Evolutionary conservation across 1,284 basidiomycete species (phyloP), one percentile per base, ranked within the genome.

Genomic region (Boletus subluridellus): DNA sequence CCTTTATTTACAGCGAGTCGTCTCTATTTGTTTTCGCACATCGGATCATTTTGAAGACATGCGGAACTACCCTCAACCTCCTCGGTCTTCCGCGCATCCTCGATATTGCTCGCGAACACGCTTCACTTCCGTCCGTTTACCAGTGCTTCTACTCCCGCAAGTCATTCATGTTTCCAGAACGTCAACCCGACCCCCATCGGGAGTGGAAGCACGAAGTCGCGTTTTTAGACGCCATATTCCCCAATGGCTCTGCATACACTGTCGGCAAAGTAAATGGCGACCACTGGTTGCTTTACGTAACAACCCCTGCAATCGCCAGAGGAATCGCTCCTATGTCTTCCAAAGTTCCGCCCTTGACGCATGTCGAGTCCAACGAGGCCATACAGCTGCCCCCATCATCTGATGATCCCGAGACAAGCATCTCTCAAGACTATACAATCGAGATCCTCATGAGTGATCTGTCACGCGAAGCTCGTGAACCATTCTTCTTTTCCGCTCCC

Each of bases 101-200:
- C 63, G 86, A 94, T 68, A 94, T 98, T 71, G 93, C 95, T 2
- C 80, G 83, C 56, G 81, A 86, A 46, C 82, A 92, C 56, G 94
- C 92, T 53, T 84, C 86, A 39, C 80, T 96, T 66, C 79, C 79
- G 38, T 80, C 81, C 35, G 91, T 96, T 42, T 85, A 93, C 75
- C 85, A 92, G 65, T 90, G 91, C 75, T 99, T 99, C 80, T 99
- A 99, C 80, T 97, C 94, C 51, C 89, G 96, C 69, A 99, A 99
- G 78, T 90, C 91, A 11, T 99, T 99, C 84, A 98, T 99, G 92
- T 99, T 99, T 76, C 97, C 97, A 17, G 97, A 99, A 74, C 86
- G 92, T 48, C 97, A 99, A 73, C 80, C 82, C 45, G 95, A 95
- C 3, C 96, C 96, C 32, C 97, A 99, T 77, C 83, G 87, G 62